Evolutionary conservation across 2,329 filamentous ascomycete species (phyloP).

Genomic region (Mollisia scopiformis): DNA sequence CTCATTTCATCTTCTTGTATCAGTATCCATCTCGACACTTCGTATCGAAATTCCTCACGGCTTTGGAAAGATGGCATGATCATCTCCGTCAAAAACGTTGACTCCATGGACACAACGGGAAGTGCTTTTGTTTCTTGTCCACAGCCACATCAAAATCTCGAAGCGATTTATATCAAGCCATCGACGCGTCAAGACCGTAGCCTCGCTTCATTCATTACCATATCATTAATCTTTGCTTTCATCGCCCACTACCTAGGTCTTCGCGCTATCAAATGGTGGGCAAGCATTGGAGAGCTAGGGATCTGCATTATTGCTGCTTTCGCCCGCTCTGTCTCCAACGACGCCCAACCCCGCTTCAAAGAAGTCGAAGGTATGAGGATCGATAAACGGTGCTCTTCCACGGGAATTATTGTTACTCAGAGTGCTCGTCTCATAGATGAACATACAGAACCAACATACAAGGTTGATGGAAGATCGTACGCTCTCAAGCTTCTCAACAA

Average conservation of each 20-base stretch:
- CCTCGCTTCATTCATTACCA: constrained; percentile 2
- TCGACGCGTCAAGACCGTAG: not conserved
- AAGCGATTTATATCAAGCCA: constrained; percentile 16
- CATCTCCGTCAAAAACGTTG: constrained; percentile 13
- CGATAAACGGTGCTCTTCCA: constrained; percentile 14
- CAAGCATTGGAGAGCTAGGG: constrained; percentile 10
- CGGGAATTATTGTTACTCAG: constrained; percentile 5
- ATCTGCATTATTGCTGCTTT: constrained; percentile 14
- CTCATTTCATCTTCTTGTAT: constrained; percentile 11
- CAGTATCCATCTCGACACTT: constrained; percentile 2
- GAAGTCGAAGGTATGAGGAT: constrained; percentile 12
- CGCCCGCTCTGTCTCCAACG: constrained; percentile 12
- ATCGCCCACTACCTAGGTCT: constrained; percentile 15
- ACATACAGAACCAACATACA: not conserved
- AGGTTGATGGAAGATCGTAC: constrained; percentile 9
- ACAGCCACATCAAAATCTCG: constrained; percentile 6
- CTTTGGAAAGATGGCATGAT: constrained; percentile 16
- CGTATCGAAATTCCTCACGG: not conserved
- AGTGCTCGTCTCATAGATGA: not conserved
- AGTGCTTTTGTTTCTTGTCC: constrained; percentile 11
- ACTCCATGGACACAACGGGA: constrained; percentile 16
- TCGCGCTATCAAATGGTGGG: constrained; percentile 15
- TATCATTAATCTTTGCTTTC: constrained; percentile 8
- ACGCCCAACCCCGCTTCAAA: constrained; percentile 10
- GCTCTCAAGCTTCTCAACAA: not conserved